Evolutionary conservation across 176 grass and related monocot species (phyloP), one percentile per base, ranked within the genome.

Genomic region (Phoenix dactylifera): DNA sequence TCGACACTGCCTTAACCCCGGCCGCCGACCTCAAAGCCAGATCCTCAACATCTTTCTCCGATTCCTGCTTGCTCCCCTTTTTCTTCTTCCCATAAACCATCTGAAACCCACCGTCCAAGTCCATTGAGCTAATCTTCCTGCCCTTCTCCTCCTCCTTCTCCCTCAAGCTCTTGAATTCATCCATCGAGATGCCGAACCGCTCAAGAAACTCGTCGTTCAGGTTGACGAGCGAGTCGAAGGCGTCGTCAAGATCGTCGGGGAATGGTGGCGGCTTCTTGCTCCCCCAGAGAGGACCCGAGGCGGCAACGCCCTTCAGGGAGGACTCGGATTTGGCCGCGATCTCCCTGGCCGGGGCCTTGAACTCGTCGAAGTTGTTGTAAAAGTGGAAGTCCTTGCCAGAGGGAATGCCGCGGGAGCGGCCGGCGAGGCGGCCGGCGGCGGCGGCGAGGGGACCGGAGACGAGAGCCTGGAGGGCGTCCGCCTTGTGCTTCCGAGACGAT

Each of bases 321-420:
- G 73, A 72, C 3, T 80, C 84, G 14, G 78, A 57, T 58, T 63
- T 79, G 49, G 84, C 58, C 50, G 59, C 65, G 55, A 86, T 73
- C 26, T 76, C 76, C 55, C 44, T 76, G 22, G 82, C 49, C 16
- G 84, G 74, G 76, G 69, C 55, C 65, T 78, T 83, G 76, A 98
- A 98, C 2, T 78, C 61, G 16, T 85, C 62, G 59, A 92, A 92
- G 76, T 98, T 98, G 76, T 83, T 68, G 70, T 85, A 98, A 76
- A 98, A 98, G 76, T 89, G 84, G 58, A 98, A 98, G 73, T 92
- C 82, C 55, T 50, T 63, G 6, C 55, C 73, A 7, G 73, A 56
- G 22, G 79, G 68, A 22, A 82, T 72, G 7, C 54, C 72, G 50
- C 72, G 63, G 19, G 67, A 67, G 18, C 79, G 60, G 17, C 62